Percentiles rank a stretch among this genome's conserved stretches.
Evolutionary conservation across 2,329 filamentous ascomycete genomes (phyloP).

Genomic region (Phaeosphaeriaceae sp.): DNA sequence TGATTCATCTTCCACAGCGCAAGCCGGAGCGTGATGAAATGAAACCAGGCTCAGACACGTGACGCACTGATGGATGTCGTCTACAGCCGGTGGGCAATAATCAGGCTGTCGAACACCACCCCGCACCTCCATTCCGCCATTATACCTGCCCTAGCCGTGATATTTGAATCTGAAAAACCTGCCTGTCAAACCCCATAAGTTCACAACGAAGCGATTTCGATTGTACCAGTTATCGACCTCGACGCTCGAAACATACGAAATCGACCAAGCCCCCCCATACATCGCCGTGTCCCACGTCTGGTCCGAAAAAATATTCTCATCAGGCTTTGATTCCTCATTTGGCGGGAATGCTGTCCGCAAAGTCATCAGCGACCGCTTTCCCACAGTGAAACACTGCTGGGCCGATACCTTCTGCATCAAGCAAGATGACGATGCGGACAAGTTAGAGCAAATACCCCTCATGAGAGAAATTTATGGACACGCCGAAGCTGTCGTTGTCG

Average conservation of each 20-base stretch:
- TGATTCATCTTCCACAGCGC: no score
- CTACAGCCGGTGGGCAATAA: no score
- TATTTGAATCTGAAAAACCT: no score
- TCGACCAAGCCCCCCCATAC: neutral
- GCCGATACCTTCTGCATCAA: constrained; percentile 2
- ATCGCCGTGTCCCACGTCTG: constrained; percentile 1
- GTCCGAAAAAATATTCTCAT: neutral
- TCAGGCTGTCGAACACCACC: no score
- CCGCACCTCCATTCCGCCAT: no score
- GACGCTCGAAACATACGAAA: neutral
- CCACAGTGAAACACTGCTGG: neutral
- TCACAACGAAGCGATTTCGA: no score
- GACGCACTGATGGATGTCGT: no score
- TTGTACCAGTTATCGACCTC: neutral
- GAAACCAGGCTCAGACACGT: no score
- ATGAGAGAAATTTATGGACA: neutral
- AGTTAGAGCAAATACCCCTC: neutral
- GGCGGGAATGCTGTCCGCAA: neutral
- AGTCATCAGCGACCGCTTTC: neutral
- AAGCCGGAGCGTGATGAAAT: no score
- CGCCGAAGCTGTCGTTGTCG: neutral
- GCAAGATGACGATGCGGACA: constrained; percentile 1
- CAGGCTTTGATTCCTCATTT: neutral
- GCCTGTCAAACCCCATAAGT: no score
- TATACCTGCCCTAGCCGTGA: no score